A percentile compares a stretch with the other conserved stretches of the same genome.
These are phyloP conservation scores for Aspergillaceae sp. DNA, from an alignment of 2,329 filamentous ascomycete genomes.

Conservation along the genomic window DNA sequence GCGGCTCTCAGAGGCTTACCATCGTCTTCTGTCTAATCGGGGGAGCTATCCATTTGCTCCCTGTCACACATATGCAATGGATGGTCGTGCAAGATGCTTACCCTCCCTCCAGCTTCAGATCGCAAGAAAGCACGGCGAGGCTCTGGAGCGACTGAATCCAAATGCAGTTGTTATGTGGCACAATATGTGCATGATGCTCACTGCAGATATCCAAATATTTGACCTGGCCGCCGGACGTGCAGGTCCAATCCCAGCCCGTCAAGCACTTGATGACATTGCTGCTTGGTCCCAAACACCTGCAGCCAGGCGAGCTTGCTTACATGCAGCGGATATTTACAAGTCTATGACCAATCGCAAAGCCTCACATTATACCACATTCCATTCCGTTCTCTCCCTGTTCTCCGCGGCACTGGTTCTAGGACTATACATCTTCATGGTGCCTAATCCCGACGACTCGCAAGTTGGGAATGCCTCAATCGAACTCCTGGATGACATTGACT, in stretches of 20 bases:
- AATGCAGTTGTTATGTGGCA: slow-evolving; percentile 48
- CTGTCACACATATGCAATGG: slow-evolving; percentile 40
- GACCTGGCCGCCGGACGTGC: slow-evolving; percentile 45
- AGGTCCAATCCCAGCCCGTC: slow-evolving; percentile 39
- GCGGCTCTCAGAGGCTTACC: slow-evolving; percentile 36
- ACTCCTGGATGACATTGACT: slow-evolving; percentile 43
- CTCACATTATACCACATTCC: slow-evolving; percentile 45
- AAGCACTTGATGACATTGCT: slow-evolving; percentile 44
- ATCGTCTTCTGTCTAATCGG: slow-evolving; percentile 33
- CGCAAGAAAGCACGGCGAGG: slow-evolving; percentile 31
- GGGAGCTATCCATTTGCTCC: slow-evolving; percentile 35
- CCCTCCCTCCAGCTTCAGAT: slow-evolving; percentile 26
- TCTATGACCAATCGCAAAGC: slow-evolving; percentile 44
- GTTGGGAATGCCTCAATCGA: slow-evolving; percentile 29
- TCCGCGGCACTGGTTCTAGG: slow-evolving; percentile 45
- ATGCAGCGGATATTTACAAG: slow-evolving; percentile 47
- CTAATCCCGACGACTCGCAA: slow-evolving; percentile 15
- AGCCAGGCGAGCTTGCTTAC: slow-evolving; percentile 43
- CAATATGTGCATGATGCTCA: slow-evolving; percentile 44
- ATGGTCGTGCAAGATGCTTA: slow-evolving; percentile 37
- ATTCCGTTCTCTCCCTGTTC: slow-evolving; percentile 44
- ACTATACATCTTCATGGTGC: slow-evolving; percentile 44
- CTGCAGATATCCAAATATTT: slow-evolving; percentile 45
- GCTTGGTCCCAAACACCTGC: slow-evolving; percentile 44
- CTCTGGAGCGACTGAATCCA: slow-evolving; percentile 37